Base-by-base conservation (phyloP, 1,284 basidiomycete species). In the Cryptococcus neoformans region DNA sequence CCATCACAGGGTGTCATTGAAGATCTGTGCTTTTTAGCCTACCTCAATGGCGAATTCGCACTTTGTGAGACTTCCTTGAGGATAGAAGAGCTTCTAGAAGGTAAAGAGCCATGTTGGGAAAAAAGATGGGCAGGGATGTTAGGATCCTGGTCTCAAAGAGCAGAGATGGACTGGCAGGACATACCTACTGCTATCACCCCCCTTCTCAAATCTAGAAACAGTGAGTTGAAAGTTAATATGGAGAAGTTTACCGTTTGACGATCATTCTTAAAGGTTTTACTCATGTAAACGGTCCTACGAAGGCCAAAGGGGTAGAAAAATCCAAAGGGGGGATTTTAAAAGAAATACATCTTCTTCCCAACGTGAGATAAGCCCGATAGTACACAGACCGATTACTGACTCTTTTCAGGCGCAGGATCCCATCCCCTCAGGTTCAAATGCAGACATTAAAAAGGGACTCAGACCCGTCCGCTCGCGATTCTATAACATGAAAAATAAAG, bases 1-100 rank as follows among this genome's bases (percentile, higher is more conserved):
- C 53, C 71, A 6, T 55, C 68, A 1, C 44, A 49, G 1, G 37
- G 55, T 12, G 55, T 75, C 39, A 17, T 76, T 12, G 56, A 67
- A 9, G 75, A 76, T 44, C 35, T 78, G n/a, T 66, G 62, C 53
- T 77, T 77, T 57, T 60, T 78, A 2, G 61, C 28, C 1, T 71
- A 65, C 57, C 51, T 70, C 4, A 53, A 62, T 6, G 49, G 58
- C 6, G 58, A 70, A 16, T 71, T 74, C 54, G 47, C 46, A 11
- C 64, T 75, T 3, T 73, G 72, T 48, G 62, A 75, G 51, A 68
- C 64, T 8, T 49, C 60, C 1, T 51, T 55, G 6, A 55, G 55
- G 12, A 61, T 78, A 45, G 51, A 59, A 35, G 48, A 61, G 11
- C 60, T 55, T 10, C 59, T 78, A n/a, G 34, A 58, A 4, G 58